phyloP scores from a whole-genome alignment of 371 early-diverging fungal genomes.

The Haplosporangium sp. region DNA sequence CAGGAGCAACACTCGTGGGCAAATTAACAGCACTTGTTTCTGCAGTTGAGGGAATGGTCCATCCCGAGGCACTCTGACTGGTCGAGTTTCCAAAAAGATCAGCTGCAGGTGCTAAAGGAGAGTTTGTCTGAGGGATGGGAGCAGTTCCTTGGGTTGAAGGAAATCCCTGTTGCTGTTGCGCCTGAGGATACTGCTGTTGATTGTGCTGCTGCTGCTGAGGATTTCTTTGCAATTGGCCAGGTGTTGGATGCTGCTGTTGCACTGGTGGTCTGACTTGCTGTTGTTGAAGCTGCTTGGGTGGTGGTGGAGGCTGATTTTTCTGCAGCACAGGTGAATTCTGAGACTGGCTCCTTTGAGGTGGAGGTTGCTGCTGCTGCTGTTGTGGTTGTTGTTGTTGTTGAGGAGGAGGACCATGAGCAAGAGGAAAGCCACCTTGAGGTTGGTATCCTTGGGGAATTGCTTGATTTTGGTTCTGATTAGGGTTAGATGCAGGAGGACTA shows the following conservation, averaged over 20 bases:
- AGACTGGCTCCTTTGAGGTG: constrained; percentile 16
- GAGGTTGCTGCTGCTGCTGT: constrained; percentile 15
- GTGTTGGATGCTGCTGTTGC: constrained; percentile 17
- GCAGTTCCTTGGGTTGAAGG: constrained; percentile 34
- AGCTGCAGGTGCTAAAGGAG: constrained; percentile 34
- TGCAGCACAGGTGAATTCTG: constrained; percentile 26
- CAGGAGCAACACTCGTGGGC: constrained; percentile 4
- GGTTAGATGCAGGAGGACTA: constrained; percentile 27
- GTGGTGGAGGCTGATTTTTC: constrained; percentile 23
- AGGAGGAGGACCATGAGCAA: constrained; percentile 15
- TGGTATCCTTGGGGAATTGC: constrained; percentile 43
- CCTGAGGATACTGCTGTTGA: constrained; percentile 35
- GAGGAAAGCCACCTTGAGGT: constrained; percentile 26
- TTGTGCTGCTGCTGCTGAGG: constrained; percentile 30
- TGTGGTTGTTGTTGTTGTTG: background rate
- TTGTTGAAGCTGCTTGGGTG: constrained; percentile 19
- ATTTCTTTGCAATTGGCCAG: constrained; percentile 20
- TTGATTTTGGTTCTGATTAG: constrained; percentile 16
- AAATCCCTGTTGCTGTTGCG: constrained; percentile 25
- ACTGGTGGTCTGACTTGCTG: constrained; percentile 9
- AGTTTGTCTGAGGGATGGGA: constrained; percentile 19
- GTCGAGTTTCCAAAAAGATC: constrained; percentile 51
- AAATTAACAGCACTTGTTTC: constrained; percentile 5
- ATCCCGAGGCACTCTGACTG: constrained; percentile 33
- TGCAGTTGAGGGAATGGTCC: constrained; percentile 25